phyloP scores from a whole-genome alignment of 2,329 filamentous ascomycete genomes.

The Fusarium chaquense region DNA sequence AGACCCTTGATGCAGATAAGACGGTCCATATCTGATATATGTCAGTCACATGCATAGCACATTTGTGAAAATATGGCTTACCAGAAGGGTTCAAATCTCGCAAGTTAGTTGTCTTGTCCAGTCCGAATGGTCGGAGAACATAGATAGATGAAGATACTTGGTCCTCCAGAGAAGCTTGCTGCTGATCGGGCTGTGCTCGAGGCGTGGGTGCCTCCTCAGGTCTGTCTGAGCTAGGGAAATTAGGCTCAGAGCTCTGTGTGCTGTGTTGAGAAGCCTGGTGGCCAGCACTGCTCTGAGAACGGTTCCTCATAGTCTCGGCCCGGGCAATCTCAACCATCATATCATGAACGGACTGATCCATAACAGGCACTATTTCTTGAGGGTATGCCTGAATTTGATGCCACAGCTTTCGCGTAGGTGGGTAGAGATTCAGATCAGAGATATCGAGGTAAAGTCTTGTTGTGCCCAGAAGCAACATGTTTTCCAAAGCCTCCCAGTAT shows the following conservation, averaged over 20 bases:
- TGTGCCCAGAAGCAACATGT: constrained; percentile 89
- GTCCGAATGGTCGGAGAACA: constrained; percentile 87
- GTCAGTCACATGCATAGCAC: constrained; percentile 19
- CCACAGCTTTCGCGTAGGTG: constrained; percentile 92
- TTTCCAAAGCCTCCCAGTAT: constrained; percentile 86
- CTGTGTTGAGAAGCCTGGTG: constrained; percentile 60
- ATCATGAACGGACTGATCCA: constrained; percentile 96
- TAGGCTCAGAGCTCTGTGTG: constrained; percentile 77
- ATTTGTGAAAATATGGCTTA: constrained; percentile 51
- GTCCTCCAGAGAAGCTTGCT: constrained; percentile 74
- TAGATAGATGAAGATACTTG: constrained; percentile 85
- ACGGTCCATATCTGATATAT: constrained; percentile 86
- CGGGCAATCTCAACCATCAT: constrained; percentile 90
- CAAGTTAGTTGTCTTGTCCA: constrained; percentile 89
- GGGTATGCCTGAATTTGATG: constrained; percentile 95
- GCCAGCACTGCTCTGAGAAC: constrained; percentile 69
- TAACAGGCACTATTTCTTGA: constrained; percentile 94
- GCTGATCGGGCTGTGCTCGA: constrained; percentile 57
- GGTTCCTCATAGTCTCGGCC: constrained; percentile 78
- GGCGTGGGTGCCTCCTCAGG: constrained; percentile 61
- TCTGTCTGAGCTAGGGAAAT: constrained; percentile 83
- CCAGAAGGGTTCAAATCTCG: constrained; percentile 91
- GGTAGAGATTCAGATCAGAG: constrained; percentile 90
- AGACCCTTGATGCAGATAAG: constrained; percentile 94
- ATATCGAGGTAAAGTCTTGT: constrained; percentile 89